These are phyloP conservation scores for Fereydounia khargensis DNA, from an alignment of 1,284 basidiomycete genomes.

Conservation along the genomic window DNA sequence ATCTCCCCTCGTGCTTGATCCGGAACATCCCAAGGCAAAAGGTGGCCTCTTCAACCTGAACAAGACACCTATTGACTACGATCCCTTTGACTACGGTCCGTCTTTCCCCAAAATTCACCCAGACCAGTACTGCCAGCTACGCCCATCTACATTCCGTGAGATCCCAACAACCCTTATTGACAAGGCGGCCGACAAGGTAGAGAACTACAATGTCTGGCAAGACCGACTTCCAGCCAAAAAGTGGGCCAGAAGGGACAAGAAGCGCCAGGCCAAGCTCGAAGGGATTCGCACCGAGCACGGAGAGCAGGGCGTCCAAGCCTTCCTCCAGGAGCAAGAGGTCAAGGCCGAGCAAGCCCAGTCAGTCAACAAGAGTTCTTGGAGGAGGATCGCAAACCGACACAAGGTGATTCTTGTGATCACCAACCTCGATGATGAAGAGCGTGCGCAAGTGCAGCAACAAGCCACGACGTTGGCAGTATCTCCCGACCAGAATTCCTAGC, in stretches of 20 bases:
- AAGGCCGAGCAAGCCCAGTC: not conserved
- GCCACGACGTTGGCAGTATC: no score
- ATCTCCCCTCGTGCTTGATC: constrained; percentile 9
- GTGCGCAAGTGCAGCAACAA: constrained; percentile 3
- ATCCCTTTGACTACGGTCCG: constrained; percentile 12
- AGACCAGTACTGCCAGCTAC: constrained; percentile 1
- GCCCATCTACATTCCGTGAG: constrained; percentile 5
- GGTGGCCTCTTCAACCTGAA: constrained; percentile 11
- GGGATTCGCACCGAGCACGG: not conserved
- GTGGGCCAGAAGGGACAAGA: not conserved
- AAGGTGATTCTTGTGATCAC: constrained; percentile 11
- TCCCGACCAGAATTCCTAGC: no score
- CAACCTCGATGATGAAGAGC: constrained; percentile 1
- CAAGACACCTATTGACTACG: constrained; percentile 13
- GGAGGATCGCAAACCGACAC: constrained; percentile 1
- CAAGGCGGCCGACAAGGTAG: constrained; percentile 3
- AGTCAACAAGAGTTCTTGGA: not conserved
- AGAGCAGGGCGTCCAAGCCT: not conserved
- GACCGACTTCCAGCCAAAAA: constrained; percentile 16
- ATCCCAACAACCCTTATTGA: constrained; percentile 1
- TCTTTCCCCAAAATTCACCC: constrained; percentile 2
- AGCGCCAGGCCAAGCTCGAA: constrained; percentile 3
- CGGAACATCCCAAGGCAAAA: constrained; percentile 3
- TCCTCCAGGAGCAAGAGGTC: constrained; percentile 1
- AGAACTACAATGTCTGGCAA: constrained; percentile 14